phyloP scores from a whole-genome alignment of 139 green algal genomes.

The Asterochloris sp. region DNA sequence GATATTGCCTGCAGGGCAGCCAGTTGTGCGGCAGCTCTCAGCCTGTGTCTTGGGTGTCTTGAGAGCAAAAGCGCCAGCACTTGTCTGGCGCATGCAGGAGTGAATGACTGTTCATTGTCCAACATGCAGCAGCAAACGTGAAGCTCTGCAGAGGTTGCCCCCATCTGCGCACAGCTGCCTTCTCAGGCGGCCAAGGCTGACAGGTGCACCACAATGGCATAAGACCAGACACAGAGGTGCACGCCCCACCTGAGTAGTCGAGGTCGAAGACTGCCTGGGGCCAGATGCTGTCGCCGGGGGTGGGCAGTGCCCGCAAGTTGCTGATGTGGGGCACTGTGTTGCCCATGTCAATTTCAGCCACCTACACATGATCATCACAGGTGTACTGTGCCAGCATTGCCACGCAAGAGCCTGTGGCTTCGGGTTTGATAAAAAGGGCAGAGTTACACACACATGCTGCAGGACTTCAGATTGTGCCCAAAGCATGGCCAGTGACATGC shows the following conservation, averaged over 20 bases:
- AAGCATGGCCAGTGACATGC: too few species aligned
- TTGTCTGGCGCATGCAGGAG: background rate
- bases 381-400: background rate
- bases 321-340: slow-evolving; percentile 31
- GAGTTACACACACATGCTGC: too few species aligned
- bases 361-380: slow-evolving; percentile 2
- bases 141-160: background rate
- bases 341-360: slow-evolving; percentile 41
- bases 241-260: slow-evolving; percentile 29
- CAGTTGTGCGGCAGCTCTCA: background rate
- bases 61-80: background rate
- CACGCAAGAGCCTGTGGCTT: background rate
- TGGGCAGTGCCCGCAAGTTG: slow-evolving; percentile 35
- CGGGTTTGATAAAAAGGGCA: too few species aligned
- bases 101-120: background rate
- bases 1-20: slow-evolving; percentile 29
- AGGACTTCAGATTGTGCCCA: too few species aligned
- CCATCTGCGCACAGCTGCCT: background rate
- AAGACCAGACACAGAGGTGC: background rate
- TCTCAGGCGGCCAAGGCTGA: too few species aligned
- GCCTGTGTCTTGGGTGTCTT: too few species aligned
- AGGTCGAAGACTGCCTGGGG: slow-evolving; percentile 53
- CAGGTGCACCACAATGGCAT: background rate
- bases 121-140: background rate
- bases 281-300: slow-evolving; percentile 30